Conservation (phyloP, 345 rosid genomes). For the Excoecaria agallocha region DNA sequence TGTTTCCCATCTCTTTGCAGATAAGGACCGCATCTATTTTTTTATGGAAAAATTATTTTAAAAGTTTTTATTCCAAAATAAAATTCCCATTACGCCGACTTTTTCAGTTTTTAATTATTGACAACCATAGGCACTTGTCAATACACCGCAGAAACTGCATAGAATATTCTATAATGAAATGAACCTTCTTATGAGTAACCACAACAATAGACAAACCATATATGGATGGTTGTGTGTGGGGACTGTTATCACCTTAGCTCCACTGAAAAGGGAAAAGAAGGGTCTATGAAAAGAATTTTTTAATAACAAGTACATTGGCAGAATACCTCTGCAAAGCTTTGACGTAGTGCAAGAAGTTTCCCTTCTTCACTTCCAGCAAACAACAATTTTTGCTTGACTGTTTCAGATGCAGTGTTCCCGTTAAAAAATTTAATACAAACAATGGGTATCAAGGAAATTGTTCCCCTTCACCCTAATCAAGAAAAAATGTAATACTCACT, state of each 20-base stretch:
- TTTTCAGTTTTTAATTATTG: no score
- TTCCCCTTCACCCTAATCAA: not conserved
- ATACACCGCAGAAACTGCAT: no score
- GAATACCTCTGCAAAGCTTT: constrained; percentile 86
- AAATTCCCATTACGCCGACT: not conserved
- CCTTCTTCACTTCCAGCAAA: constrained; percentile 95
- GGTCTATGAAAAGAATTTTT: constrained; percentile 1
- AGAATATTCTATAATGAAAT: not conserved
- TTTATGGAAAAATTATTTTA: not conserved
- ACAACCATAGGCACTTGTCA: no score
- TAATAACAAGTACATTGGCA: constrained; percentile 7
- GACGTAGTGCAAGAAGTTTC: constrained; percentile 86
- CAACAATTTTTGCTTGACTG: constrained; percentile 81
- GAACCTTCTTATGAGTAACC: not conserved
- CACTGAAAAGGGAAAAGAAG: not conserved
- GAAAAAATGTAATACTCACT: constrained; percentile 47
- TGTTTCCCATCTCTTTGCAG: not conserved
- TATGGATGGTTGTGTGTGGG: not conserved
- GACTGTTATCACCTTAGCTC: not conserved
- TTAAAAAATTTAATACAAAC: constrained; percentile 18
- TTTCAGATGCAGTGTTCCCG: constrained; percentile 85
- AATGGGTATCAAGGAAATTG: constrained; percentile 2
- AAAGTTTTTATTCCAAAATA: not conserved
- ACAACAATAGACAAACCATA: not conserved
- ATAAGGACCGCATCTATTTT: not conserved